phyloP scores from a whole-genome alignment of 345 rosid species.

The Gossypium raimondii region DNA sequence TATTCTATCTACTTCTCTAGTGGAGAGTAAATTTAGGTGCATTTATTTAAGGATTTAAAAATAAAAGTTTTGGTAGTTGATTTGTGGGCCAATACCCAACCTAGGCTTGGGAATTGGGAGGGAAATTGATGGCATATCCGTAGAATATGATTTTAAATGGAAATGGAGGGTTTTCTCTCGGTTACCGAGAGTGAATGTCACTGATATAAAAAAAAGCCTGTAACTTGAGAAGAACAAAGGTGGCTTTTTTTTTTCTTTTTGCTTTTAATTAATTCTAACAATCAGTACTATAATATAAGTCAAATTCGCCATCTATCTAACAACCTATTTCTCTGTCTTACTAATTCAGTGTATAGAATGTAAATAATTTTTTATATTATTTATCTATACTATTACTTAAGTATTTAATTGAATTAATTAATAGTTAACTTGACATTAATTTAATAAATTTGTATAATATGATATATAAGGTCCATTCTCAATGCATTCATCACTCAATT shows the following conservation, averaged over 20 bases:
- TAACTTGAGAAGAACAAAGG: background rate
- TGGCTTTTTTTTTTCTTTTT: background rate
- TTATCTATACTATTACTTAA: too few species aligned
- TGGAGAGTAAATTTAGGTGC: background rate
- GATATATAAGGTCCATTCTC: too few species aligned
- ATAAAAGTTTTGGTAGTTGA: background rate
- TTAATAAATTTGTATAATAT: too few species aligned
- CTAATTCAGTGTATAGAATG: too few species aligned
- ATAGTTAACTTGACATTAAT: too few species aligned
- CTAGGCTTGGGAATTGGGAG: background rate
- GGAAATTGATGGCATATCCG: background rate
- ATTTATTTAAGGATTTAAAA: constrained; percentile 5
- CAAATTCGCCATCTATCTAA: background rate
- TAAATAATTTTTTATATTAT: too few species aligned
- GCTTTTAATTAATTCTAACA: too few species aligned
- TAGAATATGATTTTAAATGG: background rate
- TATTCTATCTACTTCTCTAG: background rate
- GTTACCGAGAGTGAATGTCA: background rate
- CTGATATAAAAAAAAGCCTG: background rate
- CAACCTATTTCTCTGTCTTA: background rate
- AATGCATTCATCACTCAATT: too few species aligned
- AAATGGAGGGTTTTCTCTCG: constrained; percentile 13
- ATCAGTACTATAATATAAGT: background rate
- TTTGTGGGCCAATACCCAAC: background rate
- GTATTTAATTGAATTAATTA: too few species aligned